Evolutionary conservation across 768 basidiomycete genomes (phyloP), one percentile per base, ranked within the genome.

Genomic region (Mycena floridula): DNA sequence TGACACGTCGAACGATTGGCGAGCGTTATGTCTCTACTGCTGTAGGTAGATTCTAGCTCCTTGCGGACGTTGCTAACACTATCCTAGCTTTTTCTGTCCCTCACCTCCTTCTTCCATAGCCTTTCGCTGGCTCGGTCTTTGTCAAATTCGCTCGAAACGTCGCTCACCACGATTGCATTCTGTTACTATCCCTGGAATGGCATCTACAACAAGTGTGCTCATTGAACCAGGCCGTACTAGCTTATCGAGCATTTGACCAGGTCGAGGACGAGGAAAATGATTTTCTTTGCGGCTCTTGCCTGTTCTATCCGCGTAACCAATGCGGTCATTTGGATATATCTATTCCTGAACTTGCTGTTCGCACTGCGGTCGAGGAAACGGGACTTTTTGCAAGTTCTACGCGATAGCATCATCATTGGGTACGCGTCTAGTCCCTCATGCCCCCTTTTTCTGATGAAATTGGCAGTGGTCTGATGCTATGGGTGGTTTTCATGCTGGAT

Each of bases 71-170:
- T 48, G 22, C 13, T 25, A 26, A 22, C 15, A 26, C 11, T 24
- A 16, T 39, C 20, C 5, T 11, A 97, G 93, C 63, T 84, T 27
- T 72, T 92, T 47, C 59, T 98, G 27, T 89, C 91, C 22, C 57
- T 95, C 41, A 79, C 84, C 1, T 94, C 89, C 4, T 79, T 95
- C 57, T 98, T 97, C 67, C 79, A 98, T 62, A 79, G 77, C 0
- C 71, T 94, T 42, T 76, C 89, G 1, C 68, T 96, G 21, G 86
- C 93, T 3, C 77, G 96, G 26, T 89, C 93, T 1, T 67, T 98
- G 42, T 94, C 91, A 24, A 99, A 97, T 59, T 94, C 92, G 11
- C 65, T 94, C 22, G 96, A 99, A 58, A 92, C 92, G 0, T 81
- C 89, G 0, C 64, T 98, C 35, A 86, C 88, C 0, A 82, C 82